Base-by-base conservation (phyloP, 352 stramenopile genomes). In the Globisporangium emineosum region DNA sequence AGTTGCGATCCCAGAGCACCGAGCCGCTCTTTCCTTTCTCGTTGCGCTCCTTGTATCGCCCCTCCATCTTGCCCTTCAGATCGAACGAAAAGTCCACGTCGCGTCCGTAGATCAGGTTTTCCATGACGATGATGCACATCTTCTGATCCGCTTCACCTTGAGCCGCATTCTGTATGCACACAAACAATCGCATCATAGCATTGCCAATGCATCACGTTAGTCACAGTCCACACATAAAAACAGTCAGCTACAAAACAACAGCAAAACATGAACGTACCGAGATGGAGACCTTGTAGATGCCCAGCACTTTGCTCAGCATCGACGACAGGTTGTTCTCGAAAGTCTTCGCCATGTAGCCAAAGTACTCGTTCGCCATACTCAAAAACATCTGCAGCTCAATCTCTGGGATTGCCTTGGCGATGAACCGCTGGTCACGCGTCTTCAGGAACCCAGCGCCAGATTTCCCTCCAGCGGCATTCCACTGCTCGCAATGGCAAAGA, bases 361-460 rank as follows among this genome's bases (percentile, higher is more conserved):
- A 96, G 63, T 96, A 96, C 59, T 93, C 87, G 69, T 91, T 92
- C 51, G 86, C 86, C 84, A 94, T 93, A 52, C 86, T 94, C 62
- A 96, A 64, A 58, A 96, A 96, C 88, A 96, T 94, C 53, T 94
- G 84, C 17, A 96, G 64, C 53, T 96, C 85, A 30, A 93, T 94
- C 57, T 91, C 78, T 1, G 88, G 86, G 52, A 96, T 94, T 1
- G 82, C 88, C 58, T 96, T 96, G 2, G 85, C 84, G 37, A 96
- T 93, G 47, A 96, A 96, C 9, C 88, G 81, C 65, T 96, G 78
- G 53, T 96, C 88, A n/a, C 74, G 73, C 8, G 88, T 96, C 68
- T 94, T 94, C 49, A 96, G 54, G 40, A 96, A 96, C 1, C 83
- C 86, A 25, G 88, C 88, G 3, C 88, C 88, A 12, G 86, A 94